Conservation (phyloP, 139 green algal species). For the Picochlorum sp. region DNA sequence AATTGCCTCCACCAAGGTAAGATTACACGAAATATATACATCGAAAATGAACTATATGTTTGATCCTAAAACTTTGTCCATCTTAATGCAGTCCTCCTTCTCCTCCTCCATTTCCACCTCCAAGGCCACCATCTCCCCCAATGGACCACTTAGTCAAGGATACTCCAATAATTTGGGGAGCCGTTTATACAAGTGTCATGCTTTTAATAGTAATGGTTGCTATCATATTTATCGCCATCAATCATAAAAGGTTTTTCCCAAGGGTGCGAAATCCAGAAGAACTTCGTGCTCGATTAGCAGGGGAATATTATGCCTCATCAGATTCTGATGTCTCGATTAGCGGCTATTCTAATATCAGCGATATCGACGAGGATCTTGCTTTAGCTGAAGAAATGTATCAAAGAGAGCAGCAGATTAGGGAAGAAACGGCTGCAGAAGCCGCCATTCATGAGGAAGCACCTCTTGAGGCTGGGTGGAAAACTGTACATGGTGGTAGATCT, state of each 20-base stretch:
- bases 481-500: no score
- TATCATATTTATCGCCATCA: conserved; percentile 6
- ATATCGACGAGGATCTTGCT: neutral
- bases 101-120: conserved; percentile 15
- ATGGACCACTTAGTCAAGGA: conserved; percentile 3
- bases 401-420: neutral
- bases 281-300: conserved; percentile 3
- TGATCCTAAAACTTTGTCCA: neutral
- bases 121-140: conserved; percentile 9
- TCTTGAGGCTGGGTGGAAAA: no score
- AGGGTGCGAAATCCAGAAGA: conserved; percentile 9
- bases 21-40: neutral
- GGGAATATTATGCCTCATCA: conserved; percentile 4
- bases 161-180: conserved; percentile 11
- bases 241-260: conserved; percentile 13
- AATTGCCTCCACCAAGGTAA: conserved; percentile 5
- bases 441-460: no score
- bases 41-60: neutral
- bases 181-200: conserved; percentile 1
- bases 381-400: neutral
- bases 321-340: neutral
- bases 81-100: conserved; percentile 1
- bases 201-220: neutral
- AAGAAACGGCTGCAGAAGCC: no score
- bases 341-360: neutral